Conservation (phyloP, 805 yeast genomes). For the Candida orba region DNA sequence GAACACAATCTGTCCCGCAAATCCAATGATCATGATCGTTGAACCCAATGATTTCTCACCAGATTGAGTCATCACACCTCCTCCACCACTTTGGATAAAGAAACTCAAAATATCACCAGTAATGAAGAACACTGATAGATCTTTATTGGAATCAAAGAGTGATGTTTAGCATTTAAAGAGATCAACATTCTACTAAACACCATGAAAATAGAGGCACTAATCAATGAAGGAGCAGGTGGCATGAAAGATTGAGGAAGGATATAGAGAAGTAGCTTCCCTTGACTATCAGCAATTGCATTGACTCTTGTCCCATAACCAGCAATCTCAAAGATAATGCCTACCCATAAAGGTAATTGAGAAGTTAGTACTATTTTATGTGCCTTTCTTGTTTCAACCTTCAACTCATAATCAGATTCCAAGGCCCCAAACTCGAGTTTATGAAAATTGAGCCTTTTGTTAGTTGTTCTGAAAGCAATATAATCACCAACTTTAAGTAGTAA, state of each 20-base stretch:
- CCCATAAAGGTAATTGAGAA: too few relatives aligned
- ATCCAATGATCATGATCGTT: not conserved
- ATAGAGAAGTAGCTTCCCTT: not conserved
- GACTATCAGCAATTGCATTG: not conserved
- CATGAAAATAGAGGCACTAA: slow-evolving; percentile 3
- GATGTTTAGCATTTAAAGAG: not conserved
- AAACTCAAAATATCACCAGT: slow-evolving; percentile 3
- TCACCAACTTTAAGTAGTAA: too few relatives aligned
- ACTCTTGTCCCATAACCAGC: slow-evolving; percentile 3
- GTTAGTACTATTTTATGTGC: too few relatives aligned
- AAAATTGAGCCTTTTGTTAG: too few relatives aligned
- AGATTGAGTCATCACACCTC: not conserved
- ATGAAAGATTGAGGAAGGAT: slow-evolving; percentile 1
- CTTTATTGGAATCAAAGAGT: not conserved
- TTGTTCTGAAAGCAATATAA: too few relatives aligned
- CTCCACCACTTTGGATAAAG: not conserved
- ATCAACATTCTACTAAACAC: not conserved
- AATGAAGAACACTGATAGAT: slow-evolving; percentile 1
- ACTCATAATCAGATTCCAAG: too few relatives aligned
- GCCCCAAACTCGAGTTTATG: too few relatives aligned
- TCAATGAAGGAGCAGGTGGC: slow-evolving; percentile 1
- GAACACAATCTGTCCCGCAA: slow-evolving; percentile 3
- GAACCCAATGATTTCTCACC: not conserved
- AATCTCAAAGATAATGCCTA: slow-evolving; percentile 2
- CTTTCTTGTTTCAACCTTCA: too few relatives aligned